phyloP scores from a whole-genome alignment of 192 early-diverging fungal genomes.

The Coemansia sp. region DNA sequence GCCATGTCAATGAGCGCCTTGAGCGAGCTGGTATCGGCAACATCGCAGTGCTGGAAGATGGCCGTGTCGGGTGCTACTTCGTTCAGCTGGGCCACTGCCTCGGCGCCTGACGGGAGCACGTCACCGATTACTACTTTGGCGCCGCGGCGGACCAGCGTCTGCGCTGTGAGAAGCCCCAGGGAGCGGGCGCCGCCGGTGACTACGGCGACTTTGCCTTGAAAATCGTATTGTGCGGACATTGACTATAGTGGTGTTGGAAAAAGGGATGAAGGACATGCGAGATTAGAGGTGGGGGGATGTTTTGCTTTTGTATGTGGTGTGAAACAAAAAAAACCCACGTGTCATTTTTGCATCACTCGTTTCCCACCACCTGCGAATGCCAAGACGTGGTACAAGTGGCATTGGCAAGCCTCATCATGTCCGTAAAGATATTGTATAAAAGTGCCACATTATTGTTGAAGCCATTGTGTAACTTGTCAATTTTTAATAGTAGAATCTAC shows the following conservation, averaged over 20 bases:
- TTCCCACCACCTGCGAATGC: neutral
- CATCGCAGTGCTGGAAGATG: constrained; percentile 56
- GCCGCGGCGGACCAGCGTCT: constrained; percentile 54
- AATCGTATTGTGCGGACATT: neutral
- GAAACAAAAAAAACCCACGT: neutral
- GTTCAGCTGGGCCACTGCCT: constrained; percentile 32
- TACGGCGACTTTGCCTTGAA: constrained; percentile 60
- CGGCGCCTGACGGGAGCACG: constrained; percentile 20
- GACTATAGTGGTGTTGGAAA: neutral
- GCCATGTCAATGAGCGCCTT: constrained; percentile 48
- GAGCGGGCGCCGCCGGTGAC: constrained; percentile 67
- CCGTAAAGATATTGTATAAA: neutral
- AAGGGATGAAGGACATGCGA: neutral
- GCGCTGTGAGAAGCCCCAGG: constrained; percentile 57
- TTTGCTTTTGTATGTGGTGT: neutral
- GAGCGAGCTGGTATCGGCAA: constrained; percentile 27
- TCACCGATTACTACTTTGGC: constrained; percentile 63
- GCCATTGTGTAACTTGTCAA: neutral
- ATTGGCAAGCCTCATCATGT: neutral
- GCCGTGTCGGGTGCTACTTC: constrained; percentile 18
- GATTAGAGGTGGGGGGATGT: neutral
- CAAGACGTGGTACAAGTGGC: neutral
- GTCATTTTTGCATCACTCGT: neutral
- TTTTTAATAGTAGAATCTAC: neutral
- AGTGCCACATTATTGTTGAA: neutral